Conservation (phyloP, 1,284 basidiomycete species). For the Leccinum solheimii region DNA sequence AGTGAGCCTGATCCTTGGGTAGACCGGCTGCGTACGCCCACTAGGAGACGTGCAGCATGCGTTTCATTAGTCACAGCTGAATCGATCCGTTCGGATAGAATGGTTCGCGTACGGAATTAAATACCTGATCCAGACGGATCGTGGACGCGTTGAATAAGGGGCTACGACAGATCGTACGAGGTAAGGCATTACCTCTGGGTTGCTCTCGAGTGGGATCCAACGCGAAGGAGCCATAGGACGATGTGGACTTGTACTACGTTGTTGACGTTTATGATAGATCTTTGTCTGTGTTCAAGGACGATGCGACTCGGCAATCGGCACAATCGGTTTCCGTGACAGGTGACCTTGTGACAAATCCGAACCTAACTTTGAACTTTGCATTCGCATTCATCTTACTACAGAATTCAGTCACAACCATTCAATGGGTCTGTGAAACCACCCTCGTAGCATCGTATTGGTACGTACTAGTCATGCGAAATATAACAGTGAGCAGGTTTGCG, state of each 20-base stretch:
- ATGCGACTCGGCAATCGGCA: background rate
- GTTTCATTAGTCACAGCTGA: background rate
- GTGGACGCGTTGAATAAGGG: constrained; percentile 4
- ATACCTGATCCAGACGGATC: constrained; percentile 41
- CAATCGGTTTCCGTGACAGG: background rate
- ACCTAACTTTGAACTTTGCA: background rate
- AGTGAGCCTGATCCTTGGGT: constrained; percentile 54
- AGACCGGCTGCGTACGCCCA: constrained; percentile 81
- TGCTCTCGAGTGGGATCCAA: constrained; percentile 80
- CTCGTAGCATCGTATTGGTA: background rate
- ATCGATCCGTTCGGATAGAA: background rate
- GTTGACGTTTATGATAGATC: background rate
- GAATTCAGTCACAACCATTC: background rate
- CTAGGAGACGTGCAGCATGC: constrained; percentile 37
- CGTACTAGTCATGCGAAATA: background rate
- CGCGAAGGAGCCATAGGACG: constrained; percentile 27
- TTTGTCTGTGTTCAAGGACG: background rate
- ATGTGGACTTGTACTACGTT: background rate
- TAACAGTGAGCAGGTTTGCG: background rate
- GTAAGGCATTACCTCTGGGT: constrained; percentile 58
- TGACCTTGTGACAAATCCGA: background rate
- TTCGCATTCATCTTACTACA: background rate
- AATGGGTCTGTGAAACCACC: background rate
- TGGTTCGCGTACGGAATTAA: constrained; percentile 46
- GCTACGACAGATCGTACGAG: background rate